These are phyloP conservation scores for Colletotrichum viniferum DNA, from an alignment of 2,329 filamentous ascomycete species.

Conservation along the genomic window DNA sequence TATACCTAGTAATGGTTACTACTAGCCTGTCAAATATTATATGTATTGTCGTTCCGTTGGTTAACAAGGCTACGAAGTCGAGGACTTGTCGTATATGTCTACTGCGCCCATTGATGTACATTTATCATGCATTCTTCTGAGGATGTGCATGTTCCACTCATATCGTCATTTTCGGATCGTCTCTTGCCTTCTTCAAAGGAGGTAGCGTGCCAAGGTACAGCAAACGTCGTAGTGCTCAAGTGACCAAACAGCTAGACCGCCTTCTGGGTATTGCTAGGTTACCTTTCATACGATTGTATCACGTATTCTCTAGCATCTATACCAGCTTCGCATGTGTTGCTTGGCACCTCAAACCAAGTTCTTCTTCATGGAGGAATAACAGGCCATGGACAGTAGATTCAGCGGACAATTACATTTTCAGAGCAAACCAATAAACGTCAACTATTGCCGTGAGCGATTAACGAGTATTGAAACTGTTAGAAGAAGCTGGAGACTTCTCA, in stretches of 20 bases:
- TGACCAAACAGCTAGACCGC: not conserved
- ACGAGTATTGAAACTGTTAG: accelerated
- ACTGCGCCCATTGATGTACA: not conserved
- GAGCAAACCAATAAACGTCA: not conserved
- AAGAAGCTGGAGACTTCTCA: not conserved
- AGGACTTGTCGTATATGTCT: not conserved
- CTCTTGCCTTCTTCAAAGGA: not conserved
- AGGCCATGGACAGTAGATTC: not conserved
- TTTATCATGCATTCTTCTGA: not conserved
- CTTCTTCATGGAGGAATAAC: not conserved
- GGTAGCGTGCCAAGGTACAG: not conserved
- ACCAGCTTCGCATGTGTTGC: not conserved
- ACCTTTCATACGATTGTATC: not conserved
- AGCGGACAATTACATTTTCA: not conserved
- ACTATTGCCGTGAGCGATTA: not conserved
- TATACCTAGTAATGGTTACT: not conserved
- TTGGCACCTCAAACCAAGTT: not conserved
- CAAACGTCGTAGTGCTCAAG: not conserved
- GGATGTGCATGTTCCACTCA: too few species aligned
- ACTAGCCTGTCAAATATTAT: not conserved
- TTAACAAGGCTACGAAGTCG: not conserved
- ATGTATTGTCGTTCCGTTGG: not conserved
- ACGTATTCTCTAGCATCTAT: not conserved
- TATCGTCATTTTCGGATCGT: not conserved
- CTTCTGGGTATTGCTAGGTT: not conserved